Percentiles rank a stretch among this genome's conserved stretches.
These are phyloP conservation scores for Verticillium tricorpus DNA, from an alignment of 2,329 filamentous ascomycete species.

Conservation along the genomic window DNA sequence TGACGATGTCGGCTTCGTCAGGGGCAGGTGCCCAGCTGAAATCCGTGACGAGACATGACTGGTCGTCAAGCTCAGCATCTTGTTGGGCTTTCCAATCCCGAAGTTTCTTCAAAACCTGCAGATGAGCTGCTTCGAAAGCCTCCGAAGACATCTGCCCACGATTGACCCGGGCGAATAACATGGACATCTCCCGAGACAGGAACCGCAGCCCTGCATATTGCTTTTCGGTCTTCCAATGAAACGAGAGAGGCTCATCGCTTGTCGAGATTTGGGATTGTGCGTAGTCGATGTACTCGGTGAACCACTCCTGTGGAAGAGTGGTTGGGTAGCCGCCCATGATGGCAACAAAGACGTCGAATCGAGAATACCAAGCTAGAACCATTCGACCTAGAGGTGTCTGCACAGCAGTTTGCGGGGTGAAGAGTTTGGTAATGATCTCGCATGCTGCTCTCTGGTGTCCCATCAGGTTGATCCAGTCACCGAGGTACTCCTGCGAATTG, in stretches of 20 bases:
- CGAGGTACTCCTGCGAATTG: constrained; percentile 74
- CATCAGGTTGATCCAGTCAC: constrained; percentile 91
- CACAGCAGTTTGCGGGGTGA: constrained; percentile 70
- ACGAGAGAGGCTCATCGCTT: constrained; percentile 6
- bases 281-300: constrained; percentile 58
- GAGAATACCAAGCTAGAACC: constrained; percentile 82
- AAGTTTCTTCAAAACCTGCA: constrained; percentile 42
- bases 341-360: constrained; percentile 81
- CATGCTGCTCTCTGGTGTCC: constrained; percentile 89
- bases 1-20: constrained; percentile 62
- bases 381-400: constrained; percentile 66
- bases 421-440: constrained; percentile 72
- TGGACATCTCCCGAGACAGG: constrained; percentile 75
- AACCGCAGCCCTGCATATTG: constrained; percentile 63
- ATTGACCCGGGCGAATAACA: constrained; percentile 66
- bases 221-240: constrained; percentile 64
- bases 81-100: constrained; percentile 50
- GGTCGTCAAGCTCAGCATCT: constrained; percentile 57
- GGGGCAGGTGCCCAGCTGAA: constrained; percentile 49
- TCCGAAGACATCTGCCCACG: constrained; percentile 60
- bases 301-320: constrained; percentile 74
- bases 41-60: constrained; percentile 57
- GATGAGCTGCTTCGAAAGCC: constrained; percentile 61
- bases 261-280: constrained; percentile 57
- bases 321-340: constrained; percentile 77